Evolutionary conservation across 352 stramenopile genomes (phyloP).

Genomic region (Phytophthora podocarpi): DNA sequence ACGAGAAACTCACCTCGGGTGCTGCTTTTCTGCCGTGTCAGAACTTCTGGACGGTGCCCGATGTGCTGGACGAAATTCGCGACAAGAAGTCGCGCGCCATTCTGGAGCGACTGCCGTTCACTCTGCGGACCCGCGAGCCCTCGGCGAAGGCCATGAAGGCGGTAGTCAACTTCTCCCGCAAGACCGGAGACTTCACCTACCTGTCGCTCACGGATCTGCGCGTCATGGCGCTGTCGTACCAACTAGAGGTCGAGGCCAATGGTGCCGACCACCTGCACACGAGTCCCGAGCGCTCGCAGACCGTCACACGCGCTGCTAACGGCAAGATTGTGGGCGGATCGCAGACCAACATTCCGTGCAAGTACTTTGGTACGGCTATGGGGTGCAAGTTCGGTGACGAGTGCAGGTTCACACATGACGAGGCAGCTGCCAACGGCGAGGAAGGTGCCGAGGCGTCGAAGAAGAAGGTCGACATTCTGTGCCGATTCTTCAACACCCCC

Average conservation of each 20-base stretch:
- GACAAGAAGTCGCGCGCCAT: constrained; percentile 77
- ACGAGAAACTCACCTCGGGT: constrained; percentile 10
- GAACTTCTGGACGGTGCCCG: constrained; percentile 88
- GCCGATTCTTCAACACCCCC: constrained; percentile 76
- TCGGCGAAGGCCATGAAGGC: constrained; percentile 80
- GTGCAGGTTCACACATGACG: constrained; percentile 84
- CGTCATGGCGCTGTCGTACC: constrained; percentile 89
- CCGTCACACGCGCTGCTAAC: constrained; percentile 63
- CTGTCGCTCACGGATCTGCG: constrained; percentile 87
- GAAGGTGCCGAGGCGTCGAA: constrained; percentile 25
- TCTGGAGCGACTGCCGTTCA: constrained; percentile 77
- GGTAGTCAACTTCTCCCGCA: constrained; percentile 82
- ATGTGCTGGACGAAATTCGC: constrained; percentile 86
- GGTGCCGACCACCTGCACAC: constrained; percentile 70
- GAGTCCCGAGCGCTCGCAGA: constrained; percentile 71
- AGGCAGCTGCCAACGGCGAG: constrained; percentile 18
- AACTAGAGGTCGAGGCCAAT: constrained; percentile 82
- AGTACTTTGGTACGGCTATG: constrained; percentile 78
- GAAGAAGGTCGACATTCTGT: constrained; percentile 78
- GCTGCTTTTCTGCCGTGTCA: constrained; percentile 13
- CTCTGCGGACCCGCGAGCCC: constrained; percentile 78
- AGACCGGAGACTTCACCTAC: constrained; percentile 86
- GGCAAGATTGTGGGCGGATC: constrained; percentile 68
- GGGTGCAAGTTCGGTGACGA: constrained; percentile 83
- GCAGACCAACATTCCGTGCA: constrained; percentile 64